These are phyloP conservation scores for Rhododendron ferrugineum DNA, from an alignment of 148 eudicot species.

Conservation along the genomic window DNA sequence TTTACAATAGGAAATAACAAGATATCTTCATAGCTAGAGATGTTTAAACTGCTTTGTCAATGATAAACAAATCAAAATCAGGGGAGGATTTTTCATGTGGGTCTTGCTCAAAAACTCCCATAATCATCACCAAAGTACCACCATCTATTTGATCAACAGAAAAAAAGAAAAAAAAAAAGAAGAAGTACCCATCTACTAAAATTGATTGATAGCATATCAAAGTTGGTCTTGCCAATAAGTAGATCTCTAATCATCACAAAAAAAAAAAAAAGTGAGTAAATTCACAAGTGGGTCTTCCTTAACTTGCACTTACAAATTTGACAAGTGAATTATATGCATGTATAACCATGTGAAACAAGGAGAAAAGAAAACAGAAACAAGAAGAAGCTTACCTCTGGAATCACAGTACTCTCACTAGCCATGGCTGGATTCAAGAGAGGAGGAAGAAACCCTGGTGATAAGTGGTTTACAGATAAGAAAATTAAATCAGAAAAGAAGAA, in stretches of 20 bases:
- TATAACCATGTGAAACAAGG: not conserved
- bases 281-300: not conserved
- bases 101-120: not conserved
- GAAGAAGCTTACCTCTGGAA: conserved; percentile 27
- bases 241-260: conserved; percentile 8
- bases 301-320: not conserved
- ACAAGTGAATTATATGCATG: not conserved
- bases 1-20: not conserved
- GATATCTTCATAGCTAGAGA: not conserved
- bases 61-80: not conserved
- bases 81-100: not conserved
- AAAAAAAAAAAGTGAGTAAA: not conserved
- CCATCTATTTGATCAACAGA: not conserved
- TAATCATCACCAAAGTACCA: not conserved
- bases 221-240: conserved; percentile 10
- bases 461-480: not conserved
- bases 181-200: not conserved
- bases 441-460: not conserved
- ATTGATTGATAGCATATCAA: conserved; percentile 2
- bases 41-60: not conserved
- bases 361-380: not conserved
- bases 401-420: conserved; percentile 31
- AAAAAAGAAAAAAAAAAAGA: no score
- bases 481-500: not conserved
- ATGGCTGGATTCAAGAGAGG: conserved; percentile 17